Evolutionary conservation across 2,329 filamentous ascomycete species (phyloP).

Genomic region (Bipolaris zeicola): DNA sequence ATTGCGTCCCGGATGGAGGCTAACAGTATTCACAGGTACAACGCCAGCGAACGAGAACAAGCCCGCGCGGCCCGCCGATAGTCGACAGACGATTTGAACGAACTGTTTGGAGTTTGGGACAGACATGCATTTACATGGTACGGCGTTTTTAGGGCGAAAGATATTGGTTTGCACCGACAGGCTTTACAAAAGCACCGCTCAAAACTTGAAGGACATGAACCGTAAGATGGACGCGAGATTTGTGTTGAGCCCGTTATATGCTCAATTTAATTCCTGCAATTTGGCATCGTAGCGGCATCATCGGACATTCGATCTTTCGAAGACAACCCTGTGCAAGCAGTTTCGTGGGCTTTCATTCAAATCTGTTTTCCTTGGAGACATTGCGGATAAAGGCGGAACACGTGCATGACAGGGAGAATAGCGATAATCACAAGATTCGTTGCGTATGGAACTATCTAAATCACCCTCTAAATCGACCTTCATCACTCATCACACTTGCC

Average conservation of each 20-base stretch:
- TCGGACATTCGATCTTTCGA: not conserved
- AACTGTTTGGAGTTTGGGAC: slow-evolving; percentile 19
- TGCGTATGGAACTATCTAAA: not conserved
- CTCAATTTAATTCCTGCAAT: not conserved
- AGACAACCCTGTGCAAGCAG: not conserved
- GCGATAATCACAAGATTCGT: not conserved
- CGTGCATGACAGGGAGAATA: not conserved
- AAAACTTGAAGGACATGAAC: not conserved
- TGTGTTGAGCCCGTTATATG: not conserved
- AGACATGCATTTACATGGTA: slow-evolving; percentile 24
- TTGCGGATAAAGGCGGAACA: not conserved
- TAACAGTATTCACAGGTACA: slow-evolving; percentile 40
- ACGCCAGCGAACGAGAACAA: slow-evolving; percentile 45
- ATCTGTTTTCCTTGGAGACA: not conserved
- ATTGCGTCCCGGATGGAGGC: slow-evolving; percentile 23
- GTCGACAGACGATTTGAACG: slow-evolving; percentile 9
- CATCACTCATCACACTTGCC: slow-evolving; percentile 11
- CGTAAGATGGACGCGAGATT: not conserved
- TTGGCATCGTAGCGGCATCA: not conserved
- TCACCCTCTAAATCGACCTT: not conserved
- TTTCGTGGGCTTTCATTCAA: not conserved
- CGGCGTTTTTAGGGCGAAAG: slow-evolving; percentile 22
- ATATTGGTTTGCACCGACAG: slow-evolving; percentile 2
- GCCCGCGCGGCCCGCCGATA: slow-evolving; percentile 37
- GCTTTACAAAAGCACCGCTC: slow-evolving; percentile 1